Base-by-base conservation (phyloP, 345 rosid species). In the Syzygium aqueum region DNA sequence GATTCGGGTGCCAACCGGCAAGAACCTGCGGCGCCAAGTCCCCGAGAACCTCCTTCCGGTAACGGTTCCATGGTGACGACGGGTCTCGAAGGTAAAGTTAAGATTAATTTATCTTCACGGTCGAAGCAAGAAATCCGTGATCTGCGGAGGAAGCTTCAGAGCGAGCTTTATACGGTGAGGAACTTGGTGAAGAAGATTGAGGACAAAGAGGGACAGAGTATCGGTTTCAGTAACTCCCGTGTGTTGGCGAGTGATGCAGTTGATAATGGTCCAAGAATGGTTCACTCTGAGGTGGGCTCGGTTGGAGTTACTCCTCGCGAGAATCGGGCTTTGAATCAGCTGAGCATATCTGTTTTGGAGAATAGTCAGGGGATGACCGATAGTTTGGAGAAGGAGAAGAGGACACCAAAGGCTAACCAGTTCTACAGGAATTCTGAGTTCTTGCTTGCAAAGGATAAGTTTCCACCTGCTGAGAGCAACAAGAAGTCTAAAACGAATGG, bases 371-470 rank as follows among this genome's bases (percentile, higher is more conserved):
- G 96, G 37, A 22, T 88, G 51, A 93, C 87, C 84, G 99, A 96
- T 90, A 88, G 77, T 84, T 88, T 94, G 90, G 99, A 98, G 93
- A 98, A 95, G 91, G 99, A 96, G 92, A 98, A 98, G 89, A 93
- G 99, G 73, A 98, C 99, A 21, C 99, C 99, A 2, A 98, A 96
- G 92, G 99, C 99, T 16, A 98, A 98, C 92, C 98, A 95, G 89
- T 98, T 93, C 65, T 98, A 98, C 85, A 91, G 96, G 87, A 96
- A 95, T 91, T 96, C 99, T 0, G 99, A 98, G 88, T 97, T 97
- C 90, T 89, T 97, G 93, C 96, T 97, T 88, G 99, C 96, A 7
- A 95, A 97, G 92, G 99, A 98, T 92, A 96, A 95, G 95, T 93
- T 98, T 86, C 99, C 99, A 50, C 99, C 99, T 7, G 95, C 97